Base-by-base conservation (phyloP, 345 rosid genomes). In the Arabis hirsuta region DNA sequence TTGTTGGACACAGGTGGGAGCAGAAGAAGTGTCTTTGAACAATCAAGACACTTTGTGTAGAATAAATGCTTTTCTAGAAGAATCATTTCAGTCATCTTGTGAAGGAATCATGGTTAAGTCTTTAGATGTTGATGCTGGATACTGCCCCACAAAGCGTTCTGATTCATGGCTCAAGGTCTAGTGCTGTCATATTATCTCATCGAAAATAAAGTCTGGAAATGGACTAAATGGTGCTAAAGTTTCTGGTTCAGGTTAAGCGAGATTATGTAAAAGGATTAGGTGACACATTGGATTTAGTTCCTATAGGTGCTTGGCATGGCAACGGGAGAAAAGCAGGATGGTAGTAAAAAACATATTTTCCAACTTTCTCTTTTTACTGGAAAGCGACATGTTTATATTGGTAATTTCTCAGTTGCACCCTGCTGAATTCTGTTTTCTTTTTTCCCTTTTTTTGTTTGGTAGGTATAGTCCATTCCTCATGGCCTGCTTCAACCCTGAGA, bases 241-340 rank as follows among this genome's bases (percentile, higher is more conserved):
- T 51, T 64, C 56, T 69, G 72, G 77, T 72, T 62, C 76, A 90
- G 98, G 90, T 93, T 36, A 93, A 93, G 78, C 90, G 89, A 71
- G 98, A 93, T 76, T 90, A 93, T 80, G 83, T 90, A 44, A 93
- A 87, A 42, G 97, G 90, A 61, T 56, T 93, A 62, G 79, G 81
- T 45, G 98, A 90, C 72, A 84, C 97, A 38, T 86, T 92, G 77
- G 98, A 90, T 84, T 84, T 92, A 79, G 93, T 92, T 67, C 93
- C 98, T 9, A 92, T 92, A 46, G 98, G 96, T 61, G 96, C 96
- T 60, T 88, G 98, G 98, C 89, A 90, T 77, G 96, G 96, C 55
- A 92, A 92, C 54, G 96, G 96, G 48, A 86, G 96, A 78, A 92
- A 92, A 85, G 96, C 93, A 3, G 92, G 97, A 87, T 93, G 98